phyloP scores from a whole-genome alignment of 352 stramenopile species.

The Phytophthora colocasiae region DNA sequence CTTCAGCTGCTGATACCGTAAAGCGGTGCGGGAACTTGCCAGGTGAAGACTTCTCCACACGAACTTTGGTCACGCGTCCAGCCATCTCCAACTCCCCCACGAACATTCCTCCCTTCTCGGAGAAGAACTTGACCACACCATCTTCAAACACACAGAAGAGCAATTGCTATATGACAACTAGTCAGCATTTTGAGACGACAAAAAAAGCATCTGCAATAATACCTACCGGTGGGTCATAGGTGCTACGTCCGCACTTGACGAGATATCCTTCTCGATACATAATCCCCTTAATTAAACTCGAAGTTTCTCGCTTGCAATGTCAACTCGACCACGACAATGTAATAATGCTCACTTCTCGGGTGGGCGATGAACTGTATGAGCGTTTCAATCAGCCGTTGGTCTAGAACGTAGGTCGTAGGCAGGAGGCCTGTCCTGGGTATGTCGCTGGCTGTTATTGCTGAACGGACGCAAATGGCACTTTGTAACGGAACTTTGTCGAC shows the following conservation, averaged over 20 bases:
- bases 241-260: conserved; percentile 60
- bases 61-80: conserved; percentile 78
- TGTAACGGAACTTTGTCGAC: conserved; percentile 17
- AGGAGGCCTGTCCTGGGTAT: conserved; percentile 22
- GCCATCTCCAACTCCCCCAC: conserved; percentile 71
- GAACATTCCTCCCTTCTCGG: conserved; percentile 74
- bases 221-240: conserved; percentile 61
- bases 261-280: conserved; percentile 89
- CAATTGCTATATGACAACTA: conserved; percentile 46
- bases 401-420: conserved; percentile 4
- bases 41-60: conserved; percentile 66
- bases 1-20: conserved; percentile 66
- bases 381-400: conserved; percentile 19
- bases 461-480: conserved; percentile 31
- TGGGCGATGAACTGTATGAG: background rate
- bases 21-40: conserved; percentile 83
- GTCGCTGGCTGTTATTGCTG: conserved; percentile 19
- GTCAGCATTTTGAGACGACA: conserved; percentile 4
- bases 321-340: conserved; percentile 17
- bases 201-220: background rate
- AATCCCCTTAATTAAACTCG: background rate
- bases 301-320: background rate
- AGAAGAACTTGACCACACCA: conserved; percentile 74
- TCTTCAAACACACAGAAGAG: conserved; percentile 85
- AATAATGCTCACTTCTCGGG: conserved; percentile 3